phyloP scores from a whole-genome alignment of 139 green algal genomes.

The Micractinium sp. region DNA sequence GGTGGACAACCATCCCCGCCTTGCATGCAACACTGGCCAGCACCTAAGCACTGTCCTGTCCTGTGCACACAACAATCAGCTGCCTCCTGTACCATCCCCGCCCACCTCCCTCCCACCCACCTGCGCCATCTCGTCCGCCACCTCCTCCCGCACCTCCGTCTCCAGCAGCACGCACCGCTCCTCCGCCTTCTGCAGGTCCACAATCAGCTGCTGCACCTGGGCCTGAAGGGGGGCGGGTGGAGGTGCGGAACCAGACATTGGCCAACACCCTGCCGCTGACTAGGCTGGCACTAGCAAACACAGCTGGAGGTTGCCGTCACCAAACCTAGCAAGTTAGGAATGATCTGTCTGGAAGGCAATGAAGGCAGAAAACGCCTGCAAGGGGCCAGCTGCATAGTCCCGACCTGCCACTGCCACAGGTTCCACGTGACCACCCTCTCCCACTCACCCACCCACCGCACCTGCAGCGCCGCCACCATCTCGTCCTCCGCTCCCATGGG shows the following conservation, averaged over 20 bases:
- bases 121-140: constrained; percentile 62
- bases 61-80: not conserved
- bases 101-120: not conserved
- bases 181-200: constrained; percentile 48
- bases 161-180: constrained; percentile 53
- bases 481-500: constrained; percentile 38
- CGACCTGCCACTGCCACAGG: not conserved
- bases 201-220: constrained; percentile 52
- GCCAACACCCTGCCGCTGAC: not conserved
- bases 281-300: too few relatives aligned
- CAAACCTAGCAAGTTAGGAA: too few relatives aligned
- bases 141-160: constrained; percentile 61
- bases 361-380: too few relatives aligned
- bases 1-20: not conserved
- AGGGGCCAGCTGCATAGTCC: not conserved
- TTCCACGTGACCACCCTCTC: not conserved
- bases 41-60: not conserved
- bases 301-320: too few relatives aligned
- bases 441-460: not conserved
- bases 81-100: not conserved
- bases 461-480: constrained; percentile 20
- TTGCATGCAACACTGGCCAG: not conserved
- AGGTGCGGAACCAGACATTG: not conserved
- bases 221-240: constrained; percentile 30
- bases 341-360: too few relatives aligned